Evolutionary conservation across 305 asterid genomes (phyloP).

Genomic region (Solanum hybrid): DNA sequence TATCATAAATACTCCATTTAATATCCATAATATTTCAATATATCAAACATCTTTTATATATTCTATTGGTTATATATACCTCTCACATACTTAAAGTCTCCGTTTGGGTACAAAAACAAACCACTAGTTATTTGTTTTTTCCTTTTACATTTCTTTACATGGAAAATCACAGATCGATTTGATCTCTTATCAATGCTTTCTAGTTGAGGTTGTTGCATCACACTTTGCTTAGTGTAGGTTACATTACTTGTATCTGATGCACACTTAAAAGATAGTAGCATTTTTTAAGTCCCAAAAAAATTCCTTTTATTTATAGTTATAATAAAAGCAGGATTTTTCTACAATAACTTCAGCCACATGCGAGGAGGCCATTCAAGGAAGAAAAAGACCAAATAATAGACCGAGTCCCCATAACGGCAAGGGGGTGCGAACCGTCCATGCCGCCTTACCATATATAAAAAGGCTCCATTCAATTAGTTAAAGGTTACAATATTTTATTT

Average conservation of each 20-base stretch:
- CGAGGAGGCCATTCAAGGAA: not conserved
- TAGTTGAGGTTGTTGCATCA: not conserved
- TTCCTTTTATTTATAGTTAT: not conserved
- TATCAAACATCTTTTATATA: not conserved
- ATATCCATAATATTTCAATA: not conserved
- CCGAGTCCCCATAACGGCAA: not conserved
- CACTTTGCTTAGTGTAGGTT: not conserved
- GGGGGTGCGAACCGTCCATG: not conserved
- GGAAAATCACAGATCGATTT: not conserved
- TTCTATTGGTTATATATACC: not conserved
- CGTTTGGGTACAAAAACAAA: not conserved
- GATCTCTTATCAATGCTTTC: not conserved
- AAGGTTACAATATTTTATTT: not conserved
- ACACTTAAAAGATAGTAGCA: not conserved
- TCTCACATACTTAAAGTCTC: not conserved
- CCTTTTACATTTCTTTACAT: not conserved
- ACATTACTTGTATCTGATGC: not conserved
- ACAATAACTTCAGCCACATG: not conserved
- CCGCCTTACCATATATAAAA: not conserved
- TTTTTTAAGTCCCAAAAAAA: not conserved
- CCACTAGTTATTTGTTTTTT: not conserved
- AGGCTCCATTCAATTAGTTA: not conserved
- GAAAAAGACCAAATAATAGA: not conserved
- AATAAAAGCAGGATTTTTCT: not conserved
- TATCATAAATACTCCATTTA: not conserved